phyloP scores from a whole-genome alignment of 148 eudicot species.

The Spergularia marina region DNA sequence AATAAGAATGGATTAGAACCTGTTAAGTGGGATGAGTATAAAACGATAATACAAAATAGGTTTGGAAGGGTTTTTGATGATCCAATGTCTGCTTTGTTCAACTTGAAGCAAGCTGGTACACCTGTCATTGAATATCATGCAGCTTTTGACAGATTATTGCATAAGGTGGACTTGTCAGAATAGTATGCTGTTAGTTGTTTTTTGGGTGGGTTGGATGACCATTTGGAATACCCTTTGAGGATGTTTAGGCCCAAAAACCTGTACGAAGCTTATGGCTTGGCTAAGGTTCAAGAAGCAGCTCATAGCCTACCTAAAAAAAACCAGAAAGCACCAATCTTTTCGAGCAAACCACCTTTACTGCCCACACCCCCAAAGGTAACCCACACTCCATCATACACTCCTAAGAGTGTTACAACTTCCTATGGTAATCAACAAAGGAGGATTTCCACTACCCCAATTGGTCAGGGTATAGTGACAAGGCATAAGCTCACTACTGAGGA shows the following conservation, averaged over 20 bases:
- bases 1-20: not conserved
- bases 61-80: constrained; percentile 4
- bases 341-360: not conserved
- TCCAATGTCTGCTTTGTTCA: not conserved
- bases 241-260: not conserved
- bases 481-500: not conserved
- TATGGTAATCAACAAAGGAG: too few relatives aligned
- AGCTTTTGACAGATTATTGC: not conserved
- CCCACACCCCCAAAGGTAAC: too few relatives aligned
- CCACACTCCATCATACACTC: too few relatives aligned
- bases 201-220: not conserved
- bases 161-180: not conserved
- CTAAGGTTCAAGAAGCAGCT: not conserved
- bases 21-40: not conserved
- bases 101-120: not conserved
- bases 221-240: not conserved
- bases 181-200: not conserved
- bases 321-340: not conserved
- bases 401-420: too few relatives aligned
- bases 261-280: not conserved
- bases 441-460: too few relatives aligned
- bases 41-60: not conserved
- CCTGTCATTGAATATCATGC: not conserved
- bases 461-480: too few relatives aligned
- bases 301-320: not conserved